A percentile compares a stretch with the other conserved stretches of the same genome.
phyloP scores from a whole-genome alignment of 1,284 basidiomycete genomes.

The Pterula multifida region DNA sequence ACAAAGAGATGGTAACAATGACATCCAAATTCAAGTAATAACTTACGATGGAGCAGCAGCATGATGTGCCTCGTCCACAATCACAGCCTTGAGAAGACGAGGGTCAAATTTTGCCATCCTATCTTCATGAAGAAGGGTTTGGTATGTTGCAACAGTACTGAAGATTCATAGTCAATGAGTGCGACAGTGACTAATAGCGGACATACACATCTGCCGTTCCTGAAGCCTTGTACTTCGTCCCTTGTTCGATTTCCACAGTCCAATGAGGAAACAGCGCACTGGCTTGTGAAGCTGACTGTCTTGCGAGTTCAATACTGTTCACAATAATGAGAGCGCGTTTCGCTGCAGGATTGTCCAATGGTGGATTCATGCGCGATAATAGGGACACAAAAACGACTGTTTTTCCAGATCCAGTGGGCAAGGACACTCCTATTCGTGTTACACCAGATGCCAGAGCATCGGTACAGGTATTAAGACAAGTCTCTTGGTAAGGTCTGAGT shows the following conservation, averaged over 20 bases:
- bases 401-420: conserved; percentile 89
- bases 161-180: neutral
- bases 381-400: conserved; percentile 86
- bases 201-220: conserved; percentile 79
- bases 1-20: neutral
- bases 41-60: conserved; percentile 81
- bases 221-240: conserved; percentile 59
- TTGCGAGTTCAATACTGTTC: conserved; percentile 80
- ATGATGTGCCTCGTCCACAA: conserved; percentile 94
- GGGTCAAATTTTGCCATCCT: conserved; percentile 79
- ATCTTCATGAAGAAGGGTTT: conserved; percentile 61
- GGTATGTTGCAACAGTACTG: conserved; percentile 88
- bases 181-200: neutral
- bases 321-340: conserved; percentile 72
- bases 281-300: conserved; percentile 76
- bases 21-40: neutral
- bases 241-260: conserved; percentile 89
- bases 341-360: conserved; percentile 28
- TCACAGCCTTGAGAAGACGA: conserved; percentile 61
- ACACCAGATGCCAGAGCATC: conserved; percentile 51
- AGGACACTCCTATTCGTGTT: conserved; percentile 82
- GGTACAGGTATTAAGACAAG: conserved; percentile 74
- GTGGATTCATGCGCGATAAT: conserved; percentile 45
- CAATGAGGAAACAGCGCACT: conserved; percentile 57
- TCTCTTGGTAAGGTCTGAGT: conserved; percentile 84